phyloP scores from a whole-genome alignment of 768 basidiomycete genomes.

The Hygrophoropsis aurantiaca region DNA sequence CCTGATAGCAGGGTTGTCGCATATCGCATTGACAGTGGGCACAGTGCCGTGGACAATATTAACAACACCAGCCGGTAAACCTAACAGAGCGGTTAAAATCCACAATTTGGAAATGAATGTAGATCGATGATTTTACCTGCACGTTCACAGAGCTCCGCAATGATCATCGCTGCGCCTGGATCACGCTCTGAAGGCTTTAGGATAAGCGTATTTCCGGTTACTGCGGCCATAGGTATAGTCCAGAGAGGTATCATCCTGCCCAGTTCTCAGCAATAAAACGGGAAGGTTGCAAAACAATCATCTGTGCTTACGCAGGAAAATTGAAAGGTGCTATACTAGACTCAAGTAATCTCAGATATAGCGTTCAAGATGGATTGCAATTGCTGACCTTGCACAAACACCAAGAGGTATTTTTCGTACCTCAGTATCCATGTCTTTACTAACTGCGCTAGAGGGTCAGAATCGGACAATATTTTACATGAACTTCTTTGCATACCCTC shows the following conservation, averaged over 20 bases:
- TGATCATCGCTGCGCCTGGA: constrained; percentile 96
- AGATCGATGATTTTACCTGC: constrained; percentile 50
- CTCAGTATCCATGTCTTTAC: constrained; percentile 96
- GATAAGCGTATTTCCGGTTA: constrained; percentile 91
- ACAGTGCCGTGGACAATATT: constrained; percentile 91
- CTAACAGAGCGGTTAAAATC: constrained; percentile 30
- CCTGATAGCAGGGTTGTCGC: constrained; percentile 87
- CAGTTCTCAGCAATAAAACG: constrained; percentile 49
- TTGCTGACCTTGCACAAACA: constrained; percentile 66
- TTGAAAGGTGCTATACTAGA: constrained; percentile 89
- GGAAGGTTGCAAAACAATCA: constrained; percentile 82
- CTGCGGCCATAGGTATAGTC: constrained; percentile 88
- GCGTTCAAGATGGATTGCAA: too few relatives aligned
- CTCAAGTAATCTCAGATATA: not conserved
- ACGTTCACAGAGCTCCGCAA: constrained; percentile 89
- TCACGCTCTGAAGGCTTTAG: constrained; percentile 96
- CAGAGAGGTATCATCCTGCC: constrained; percentile 93
- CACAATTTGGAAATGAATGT: not conserved
- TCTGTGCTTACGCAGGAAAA: constrained; percentile 71
- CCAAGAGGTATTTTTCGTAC: constrained; percentile 83
- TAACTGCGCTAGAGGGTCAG: constrained; percentile 49
- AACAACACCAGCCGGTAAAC: constrained; percentile 83
- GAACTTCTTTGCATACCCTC: constrained; percentile 60
- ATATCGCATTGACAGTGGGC: constrained; percentile 90
- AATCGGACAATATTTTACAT: not conserved